phyloP scores from a whole-genome alignment of 192 early-diverging fungal genomes.

The Coemansia sp. region DNA sequence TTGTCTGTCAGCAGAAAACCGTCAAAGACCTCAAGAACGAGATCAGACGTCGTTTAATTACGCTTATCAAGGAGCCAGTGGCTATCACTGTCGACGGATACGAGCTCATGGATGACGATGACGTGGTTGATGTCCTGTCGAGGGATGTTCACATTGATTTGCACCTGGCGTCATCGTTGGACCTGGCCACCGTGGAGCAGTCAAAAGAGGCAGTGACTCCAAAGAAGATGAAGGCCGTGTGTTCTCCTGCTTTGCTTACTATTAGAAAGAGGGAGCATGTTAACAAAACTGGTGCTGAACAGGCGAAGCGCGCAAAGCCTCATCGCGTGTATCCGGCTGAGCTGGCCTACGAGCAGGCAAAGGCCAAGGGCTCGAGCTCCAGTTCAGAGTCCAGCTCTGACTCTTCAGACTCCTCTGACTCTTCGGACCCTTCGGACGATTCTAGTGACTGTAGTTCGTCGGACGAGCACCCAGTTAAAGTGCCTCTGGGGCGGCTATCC shows the following conservation, averaged over 20 bases:
- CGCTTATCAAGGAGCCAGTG: constrained; percentile 23
- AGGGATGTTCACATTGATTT: neutral
- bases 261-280: constrained; percentile 19
- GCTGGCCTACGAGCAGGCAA: neutral
- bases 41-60: constrained; percentile 27
- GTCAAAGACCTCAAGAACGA: constrained; percentile 39
- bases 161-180: neutral
- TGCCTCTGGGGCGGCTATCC: neutral
- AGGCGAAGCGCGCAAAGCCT: neutral
- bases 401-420: neutral
- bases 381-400: neutral
- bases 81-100: constrained; percentile 14
- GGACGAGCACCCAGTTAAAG: neutral
- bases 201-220: neutral
- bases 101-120: constrained; percentile 50
- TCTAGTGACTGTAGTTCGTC: neutral
- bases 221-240: neutral
- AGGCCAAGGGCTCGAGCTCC: neutral
- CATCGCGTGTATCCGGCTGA: constrained; percentile 11
- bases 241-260: neutral
- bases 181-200: neutral
- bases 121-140: constrained; percentile 21
- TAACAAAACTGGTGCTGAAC: neutral
- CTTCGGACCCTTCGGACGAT: neutral
- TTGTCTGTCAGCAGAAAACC: constrained; percentile 30